Percentiles rank a stretch among this genome's conserved stretches.
These are phyloP conservation scores for Areca catechu DNA, from an alignment of 176 grass and related monocot genomes.

Conservation along the genomic window DNA sequence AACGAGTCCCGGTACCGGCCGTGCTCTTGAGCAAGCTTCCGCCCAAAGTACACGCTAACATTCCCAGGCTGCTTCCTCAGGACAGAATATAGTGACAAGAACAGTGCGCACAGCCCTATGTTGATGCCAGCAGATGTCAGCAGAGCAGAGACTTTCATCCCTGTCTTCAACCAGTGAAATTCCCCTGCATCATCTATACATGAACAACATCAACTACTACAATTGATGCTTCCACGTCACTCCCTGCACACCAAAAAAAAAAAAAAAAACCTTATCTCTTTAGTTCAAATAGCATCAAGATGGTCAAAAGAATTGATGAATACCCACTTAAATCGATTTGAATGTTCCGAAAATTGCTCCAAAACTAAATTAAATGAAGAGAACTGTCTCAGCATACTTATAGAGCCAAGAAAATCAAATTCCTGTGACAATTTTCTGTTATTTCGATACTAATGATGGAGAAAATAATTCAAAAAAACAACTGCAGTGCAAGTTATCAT, in stretches of 20 bases:
- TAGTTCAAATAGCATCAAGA: too few relatives aligned
- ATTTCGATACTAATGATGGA: too few relatives aligned
- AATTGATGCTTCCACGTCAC: background rate
- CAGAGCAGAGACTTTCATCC: conserved; percentile 70
- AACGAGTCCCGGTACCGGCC: conserved; percentile 45
- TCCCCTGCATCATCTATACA: conserved; percentile 13
- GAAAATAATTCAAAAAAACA: too few relatives aligned
- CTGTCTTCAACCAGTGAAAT: conserved; percentile 21
- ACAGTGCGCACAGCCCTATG: conserved; percentile 59
- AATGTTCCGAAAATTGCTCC: too few relatives aligned
- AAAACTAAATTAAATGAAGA: too few relatives aligned
- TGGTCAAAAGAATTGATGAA: too few relatives aligned
- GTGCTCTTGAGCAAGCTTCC: conserved; percentile 58
- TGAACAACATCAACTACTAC: conserved; percentile 7
- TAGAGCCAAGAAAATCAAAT: too few relatives aligned
- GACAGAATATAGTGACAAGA: conserved; percentile 72
- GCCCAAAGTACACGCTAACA: conserved; percentile 84
- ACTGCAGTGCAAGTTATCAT: too few relatives aligned
- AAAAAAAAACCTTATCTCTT: too few relatives aligned
- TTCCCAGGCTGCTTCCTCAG: conserved; percentile 82
- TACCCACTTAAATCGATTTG: too few relatives aligned
- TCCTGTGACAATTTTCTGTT: too few relatives aligned
- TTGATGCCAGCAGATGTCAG: conserved; percentile 90
- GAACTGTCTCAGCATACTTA: too few relatives aligned
- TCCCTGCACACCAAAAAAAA: background rate